Evolutionary conservation across 495 filamentous ascomycete genomes (phyloP), one percentile per base, ranked within the genome.

Genomic region (Trichoderma parareesei): DNA sequence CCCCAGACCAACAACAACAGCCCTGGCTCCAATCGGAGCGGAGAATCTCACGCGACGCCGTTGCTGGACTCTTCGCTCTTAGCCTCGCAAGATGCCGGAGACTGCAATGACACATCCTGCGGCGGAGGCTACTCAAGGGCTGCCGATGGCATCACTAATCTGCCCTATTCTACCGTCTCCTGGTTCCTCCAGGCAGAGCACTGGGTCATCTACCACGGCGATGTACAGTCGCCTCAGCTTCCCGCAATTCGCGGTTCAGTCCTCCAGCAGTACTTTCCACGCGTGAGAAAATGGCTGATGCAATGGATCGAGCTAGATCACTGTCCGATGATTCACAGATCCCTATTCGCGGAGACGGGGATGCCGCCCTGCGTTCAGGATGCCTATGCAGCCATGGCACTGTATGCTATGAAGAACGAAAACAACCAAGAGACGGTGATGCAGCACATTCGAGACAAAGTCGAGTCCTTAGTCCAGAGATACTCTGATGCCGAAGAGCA

Each of bases 311-410:
- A 55, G 37, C 61, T 63, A 8, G 69, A 68, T 38, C 61, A 53
- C 38, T 71, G 68, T 37, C 46, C 66, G 6, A 76, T 80, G 64
- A 74, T 82, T 33, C 79, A 82, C 63, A 65, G 68, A 11, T 71
- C 69, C 9, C 65, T 80, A 0, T 78, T 74, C 48, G 60, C 64
- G 6, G 38, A 37, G 3, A 68, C 62, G 14, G 65, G 68, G 14
- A 65, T 77, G 33, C 76, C 78, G 7, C 64, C 41, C 8, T 67
- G 71, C 35, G 68, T 79, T 10, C 72, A 71, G 53, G 64, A 73
- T 63, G 69, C 71, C 71, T 69, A 69, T 63, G 66, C 73, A 20
- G 42, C 68, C 4, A 38, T 70, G 11, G 6, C 68, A 3, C 44
- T 65, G 5, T 71, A 73, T 42, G 13, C 59, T 2, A 38, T 40